phyloP scores from a whole-genome alignment of 2,329 filamentous ascomycete species.

The Botryotinia convoluta region DNA sequence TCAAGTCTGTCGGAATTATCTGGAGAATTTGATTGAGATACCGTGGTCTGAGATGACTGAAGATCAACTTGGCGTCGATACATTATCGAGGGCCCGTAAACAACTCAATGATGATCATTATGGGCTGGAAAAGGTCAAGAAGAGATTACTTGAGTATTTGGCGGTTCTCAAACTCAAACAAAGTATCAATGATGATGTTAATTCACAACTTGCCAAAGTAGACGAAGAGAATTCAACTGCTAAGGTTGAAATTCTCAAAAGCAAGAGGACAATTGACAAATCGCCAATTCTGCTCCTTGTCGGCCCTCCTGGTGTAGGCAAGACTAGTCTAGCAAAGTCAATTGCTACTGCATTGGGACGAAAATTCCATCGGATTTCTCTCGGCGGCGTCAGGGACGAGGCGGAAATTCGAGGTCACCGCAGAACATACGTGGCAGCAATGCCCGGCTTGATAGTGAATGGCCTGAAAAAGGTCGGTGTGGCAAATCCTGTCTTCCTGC shows the following conservation, averaged over 20 bases:
- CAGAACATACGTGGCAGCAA: conserved; percentile 95
- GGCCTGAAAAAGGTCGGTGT: conserved; percentile 94
- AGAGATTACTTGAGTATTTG: conserved; percentile 89
- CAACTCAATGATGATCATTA: conserved; percentile 97
- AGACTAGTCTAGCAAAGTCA: conserved; percentile 92
- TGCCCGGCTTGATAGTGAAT: conserved; percentile 93
- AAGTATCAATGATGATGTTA: conserved; percentile 77
- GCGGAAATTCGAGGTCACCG: conserved; percentile 95
- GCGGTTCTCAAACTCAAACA: conserved; percentile 96
- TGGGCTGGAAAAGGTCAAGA: conserved; percentile 95
- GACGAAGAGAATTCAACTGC: conserved; percentile 53
- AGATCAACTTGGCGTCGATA: conserved; percentile 80
- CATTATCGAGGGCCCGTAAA: conserved; percentile 73
- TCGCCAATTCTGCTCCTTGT: conserved; percentile 93
- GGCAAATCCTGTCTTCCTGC: conserved; percentile 88
- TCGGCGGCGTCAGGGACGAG: conserved; percentile 93
- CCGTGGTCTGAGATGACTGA: conserved; percentile 85
- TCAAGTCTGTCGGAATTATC: conserved; percentile 86
- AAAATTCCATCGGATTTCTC: conserved; percentile 95
- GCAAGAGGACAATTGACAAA: conserved; percentile 86
- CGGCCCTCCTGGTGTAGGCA: conserved; percentile 90
- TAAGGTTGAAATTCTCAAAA: conserved; percentile 73
- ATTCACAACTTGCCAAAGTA: conserved; percentile 70
- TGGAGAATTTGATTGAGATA: conserved; percentile 91
- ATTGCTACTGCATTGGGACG: conserved; percentile 87